Percentiles rank a stretch among this genome's conserved stretches.
These are phyloP conservation scores for Eutrema yunnanense DNA, from an alignment of 345 rosid genomes.

Conservation along the genomic window DNA sequence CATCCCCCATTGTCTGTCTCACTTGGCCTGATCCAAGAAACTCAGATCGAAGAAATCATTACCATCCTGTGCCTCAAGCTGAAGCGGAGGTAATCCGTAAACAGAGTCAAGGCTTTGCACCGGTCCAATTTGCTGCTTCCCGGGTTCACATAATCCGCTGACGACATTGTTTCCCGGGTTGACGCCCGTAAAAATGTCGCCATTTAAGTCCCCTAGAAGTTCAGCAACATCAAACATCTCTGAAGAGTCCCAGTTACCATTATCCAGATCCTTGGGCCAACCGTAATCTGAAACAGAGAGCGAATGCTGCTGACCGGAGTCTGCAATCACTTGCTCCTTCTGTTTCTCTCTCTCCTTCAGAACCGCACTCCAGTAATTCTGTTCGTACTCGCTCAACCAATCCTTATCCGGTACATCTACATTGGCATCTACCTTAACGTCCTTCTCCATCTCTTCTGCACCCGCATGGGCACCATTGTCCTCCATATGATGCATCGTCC, in stretches of 20 bases:
- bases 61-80: constrained; percentile 21
- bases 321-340: not conserved
- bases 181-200: not conserved
- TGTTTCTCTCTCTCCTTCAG: constrained; percentile 2
- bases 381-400: constrained; percentile 21
- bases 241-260: constrained; percentile 8
- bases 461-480: not conserved
- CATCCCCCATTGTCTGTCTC: not conserved
- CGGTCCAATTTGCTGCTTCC: not conserved
- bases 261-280: constrained; percentile 17
- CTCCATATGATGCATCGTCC: not conserved
- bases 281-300: constrained; percentile 13
- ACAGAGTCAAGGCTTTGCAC: not conserved
- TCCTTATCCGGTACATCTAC: not conserved
- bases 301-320: not conserved
- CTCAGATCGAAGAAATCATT: constrained; percentile 7
- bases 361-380: not conserved
- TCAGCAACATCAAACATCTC: constrained; percentile 47
- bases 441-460: not conserved
- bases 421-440: not conserved
- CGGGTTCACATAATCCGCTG: not conserved
- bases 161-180: not conserved
- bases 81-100: constrained; percentile 21
- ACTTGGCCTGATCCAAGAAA: constrained; percentile 7
- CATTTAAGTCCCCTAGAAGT: constrained; percentile 34